These are phyloP conservation scores for Arachnomyces sp. DNA, from an alignment of 2,329 filamentous ascomycete genomes.

Conservation along the genomic window DNA sequence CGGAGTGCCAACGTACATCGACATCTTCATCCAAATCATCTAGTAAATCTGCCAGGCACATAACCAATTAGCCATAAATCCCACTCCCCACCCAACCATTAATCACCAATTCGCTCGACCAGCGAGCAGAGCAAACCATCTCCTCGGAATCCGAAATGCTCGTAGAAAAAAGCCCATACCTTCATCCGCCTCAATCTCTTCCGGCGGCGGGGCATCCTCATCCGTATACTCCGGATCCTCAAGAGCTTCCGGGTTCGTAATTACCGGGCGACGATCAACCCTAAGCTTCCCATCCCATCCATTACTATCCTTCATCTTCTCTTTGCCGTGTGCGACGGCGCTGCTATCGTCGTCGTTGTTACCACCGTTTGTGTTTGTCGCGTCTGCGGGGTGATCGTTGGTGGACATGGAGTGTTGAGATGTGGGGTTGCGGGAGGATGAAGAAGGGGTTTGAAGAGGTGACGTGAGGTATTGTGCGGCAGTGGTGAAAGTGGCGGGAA, in stretches of 20 bases:
- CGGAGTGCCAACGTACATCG: constrained; percentile 32
- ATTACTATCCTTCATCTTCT: constrained; percentile 33
- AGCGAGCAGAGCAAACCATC: too few species aligned
- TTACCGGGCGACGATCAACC: constrained; percentile 58
- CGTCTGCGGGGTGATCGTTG: too few species aligned
- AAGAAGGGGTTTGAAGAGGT: too few species aligned
- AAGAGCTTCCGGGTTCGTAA: constrained; percentile 72
- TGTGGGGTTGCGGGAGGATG: too few species aligned
- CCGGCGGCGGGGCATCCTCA: constrained; percentile 56
- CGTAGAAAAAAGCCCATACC: constrained; percentile 38
- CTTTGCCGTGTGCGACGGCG: constrained; percentile 1
- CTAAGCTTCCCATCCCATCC: constrained; percentile 41
- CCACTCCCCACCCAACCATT: background rate
- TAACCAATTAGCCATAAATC: background rate
- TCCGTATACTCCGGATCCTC: constrained; percentile 82
- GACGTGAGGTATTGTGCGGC: too few species aligned
- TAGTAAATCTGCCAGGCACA: constrained; percentile 42
- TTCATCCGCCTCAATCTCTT: constrained; percentile 74
- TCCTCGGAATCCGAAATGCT: constrained; percentile 3
- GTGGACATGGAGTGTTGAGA: too few species aligned
- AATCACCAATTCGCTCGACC: background rate
- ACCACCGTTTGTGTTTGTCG: constrained; percentile 5
- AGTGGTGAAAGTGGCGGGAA: too few species aligned
- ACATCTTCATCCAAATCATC: constrained; percentile 49
- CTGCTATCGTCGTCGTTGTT: constrained; percentile 1